Conservation (phyloP, 1,139 yeast species). For the Pneumocystis canis region DNA sequence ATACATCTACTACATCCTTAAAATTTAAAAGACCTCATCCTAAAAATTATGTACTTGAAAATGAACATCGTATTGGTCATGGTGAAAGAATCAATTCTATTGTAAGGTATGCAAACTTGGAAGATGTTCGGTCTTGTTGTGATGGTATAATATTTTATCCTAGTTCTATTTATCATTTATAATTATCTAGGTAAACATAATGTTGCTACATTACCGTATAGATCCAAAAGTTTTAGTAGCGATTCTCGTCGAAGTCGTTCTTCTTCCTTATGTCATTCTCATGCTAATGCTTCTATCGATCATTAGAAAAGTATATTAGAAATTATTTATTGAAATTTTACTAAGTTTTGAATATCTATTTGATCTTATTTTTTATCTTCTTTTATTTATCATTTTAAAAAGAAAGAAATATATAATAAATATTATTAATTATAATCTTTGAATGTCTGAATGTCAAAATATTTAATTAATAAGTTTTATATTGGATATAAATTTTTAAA, state of each 20-base stretch:
- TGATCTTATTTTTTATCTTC: too few species aligned
- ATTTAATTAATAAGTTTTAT: too few species aligned
- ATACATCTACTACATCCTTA: not conserved
- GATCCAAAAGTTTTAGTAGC: not conserved
- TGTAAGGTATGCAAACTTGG: conserved; percentile 13
- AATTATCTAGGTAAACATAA: conserved; percentile 4
- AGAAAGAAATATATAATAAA: too few species aligned
- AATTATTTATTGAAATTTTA: not conserved
- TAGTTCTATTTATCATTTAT: not conserved
- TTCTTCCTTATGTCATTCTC: not conserved
- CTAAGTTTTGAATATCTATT: not conserved
- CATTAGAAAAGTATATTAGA: not conserved
- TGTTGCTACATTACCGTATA: conserved; percentile 4
- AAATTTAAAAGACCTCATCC: not conserved
- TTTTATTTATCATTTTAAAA: too few species aligned
- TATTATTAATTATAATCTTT: too few species aligned
- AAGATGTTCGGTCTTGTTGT: conserved; percentile 18
- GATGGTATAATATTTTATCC: conserved; percentile 13
- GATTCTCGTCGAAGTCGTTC: not conserved
- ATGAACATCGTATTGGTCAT: not conserved
- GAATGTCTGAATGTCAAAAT: not conserved
- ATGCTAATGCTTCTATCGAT: not conserved
- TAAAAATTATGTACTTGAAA: not conserved
- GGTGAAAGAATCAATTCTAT: conserved; percentile 9
- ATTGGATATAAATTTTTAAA: too few species aligned